Evolutionary conservation across 1,284 basidiomycete genomes (phyloP).

Genomic region (Ustilago curta): DNA sequence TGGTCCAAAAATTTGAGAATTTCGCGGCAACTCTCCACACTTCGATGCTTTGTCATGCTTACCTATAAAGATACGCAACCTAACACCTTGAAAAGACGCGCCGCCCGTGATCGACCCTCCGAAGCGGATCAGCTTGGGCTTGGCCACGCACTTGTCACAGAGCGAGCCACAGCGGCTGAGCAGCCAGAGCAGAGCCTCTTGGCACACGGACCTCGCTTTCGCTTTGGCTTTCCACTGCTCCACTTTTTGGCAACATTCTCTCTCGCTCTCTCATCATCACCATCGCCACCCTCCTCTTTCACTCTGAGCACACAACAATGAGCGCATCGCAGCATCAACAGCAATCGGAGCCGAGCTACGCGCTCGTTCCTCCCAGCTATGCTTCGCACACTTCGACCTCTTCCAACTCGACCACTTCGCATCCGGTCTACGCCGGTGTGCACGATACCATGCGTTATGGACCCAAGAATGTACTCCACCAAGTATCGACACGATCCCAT

Average conservation of each 20-base stretch:
- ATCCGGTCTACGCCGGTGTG: slow-evolving; percentile 59
- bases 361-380: slow-evolving; percentile 51
- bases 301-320: slow-evolving; percentile 6
- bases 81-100: slow-evolving; percentile 8
- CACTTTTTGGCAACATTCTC: slow-evolving; percentile 2
- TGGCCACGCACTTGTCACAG: too few relatives aligned
- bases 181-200: background rate
- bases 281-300: background rate
- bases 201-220: slow-evolving; percentile 30
- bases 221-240: slow-evolving; percentile 7
- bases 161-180: slow-evolving; percentile 12
- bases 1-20: slow-evolving; percentile 3
- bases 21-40: slow-evolving; percentile 24
- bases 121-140: too few relatives aligned
- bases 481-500: slow-evolving; percentile 47
- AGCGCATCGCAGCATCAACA: slow-evolving; percentile 29
- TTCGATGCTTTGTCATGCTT: slow-evolving; percentile 8
- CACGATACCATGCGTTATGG: slow-evolving; percentile 68
- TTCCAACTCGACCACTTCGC: slow-evolving; percentile 50
- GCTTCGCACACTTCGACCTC: slow-evolving; percentile 38
- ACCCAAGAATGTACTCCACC: slow-evolving; percentile 51
- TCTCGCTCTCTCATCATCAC: background rate
- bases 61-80: background rate
- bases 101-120: slow-evolving; percentile 30
- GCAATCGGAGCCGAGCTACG: slow-evolving; percentile 39